Percentiles rank a stretch among this genome's conserved stretches.
phyloP scores from a whole-genome alignment of 1,284 basidiomycete species.

The Ceratobasidium sp. region DNA sequence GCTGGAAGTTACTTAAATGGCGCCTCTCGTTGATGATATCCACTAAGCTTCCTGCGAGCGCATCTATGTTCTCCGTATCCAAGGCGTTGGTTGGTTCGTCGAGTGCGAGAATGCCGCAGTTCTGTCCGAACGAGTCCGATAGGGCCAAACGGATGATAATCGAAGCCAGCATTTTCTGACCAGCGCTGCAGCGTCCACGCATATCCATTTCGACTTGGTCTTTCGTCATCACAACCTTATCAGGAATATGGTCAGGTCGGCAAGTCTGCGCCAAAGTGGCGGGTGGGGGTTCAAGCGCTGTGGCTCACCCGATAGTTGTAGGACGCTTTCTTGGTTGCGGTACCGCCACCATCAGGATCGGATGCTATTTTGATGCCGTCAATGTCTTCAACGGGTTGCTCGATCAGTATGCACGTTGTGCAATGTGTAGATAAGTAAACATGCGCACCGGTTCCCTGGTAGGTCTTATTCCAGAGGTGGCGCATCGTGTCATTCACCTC shows the following conservation, averaged over 20 bases:
- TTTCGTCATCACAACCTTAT: constrained; percentile 96
- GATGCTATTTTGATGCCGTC: constrained; percentile 97
- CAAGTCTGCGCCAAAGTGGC: constrained; percentile 41
- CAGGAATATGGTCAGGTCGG: constrained; percentile 49
- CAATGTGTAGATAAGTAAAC: not conserved
- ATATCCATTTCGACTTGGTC: constrained; percentile 99
- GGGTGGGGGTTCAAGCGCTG: constrained; percentile 4
- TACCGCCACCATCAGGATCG: constrained; percentile 81
- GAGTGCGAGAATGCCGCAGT: constrained; percentile 96
- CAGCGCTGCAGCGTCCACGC: constrained; percentile 97
- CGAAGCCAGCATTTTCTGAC: constrained; percentile 99
- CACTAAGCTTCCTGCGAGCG: constrained; percentile 88
- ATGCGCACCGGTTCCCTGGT: constrained; percentile 90
- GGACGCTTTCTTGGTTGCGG: constrained; percentile 79
- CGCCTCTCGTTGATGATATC: constrained; percentile 95
- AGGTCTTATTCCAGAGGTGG: constrained; percentile 98
- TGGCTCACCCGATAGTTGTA: constrained; percentile 94
- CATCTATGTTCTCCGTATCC: constrained; percentile 96
- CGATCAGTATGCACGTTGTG: not conserved
- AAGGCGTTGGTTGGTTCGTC: constrained; percentile 99
- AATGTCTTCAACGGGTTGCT: constrained; percentile 72
- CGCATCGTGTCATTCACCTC: constrained; percentile 98
- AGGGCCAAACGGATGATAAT: constrained; percentile 98
- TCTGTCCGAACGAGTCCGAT: constrained; percentile 96
- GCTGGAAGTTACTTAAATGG: constrained; percentile 91